Evolutionary conservation across 768 basidiomycete species (phyloP).

Genomic region (Porphyrellus cyaneotinctus): DNA sequence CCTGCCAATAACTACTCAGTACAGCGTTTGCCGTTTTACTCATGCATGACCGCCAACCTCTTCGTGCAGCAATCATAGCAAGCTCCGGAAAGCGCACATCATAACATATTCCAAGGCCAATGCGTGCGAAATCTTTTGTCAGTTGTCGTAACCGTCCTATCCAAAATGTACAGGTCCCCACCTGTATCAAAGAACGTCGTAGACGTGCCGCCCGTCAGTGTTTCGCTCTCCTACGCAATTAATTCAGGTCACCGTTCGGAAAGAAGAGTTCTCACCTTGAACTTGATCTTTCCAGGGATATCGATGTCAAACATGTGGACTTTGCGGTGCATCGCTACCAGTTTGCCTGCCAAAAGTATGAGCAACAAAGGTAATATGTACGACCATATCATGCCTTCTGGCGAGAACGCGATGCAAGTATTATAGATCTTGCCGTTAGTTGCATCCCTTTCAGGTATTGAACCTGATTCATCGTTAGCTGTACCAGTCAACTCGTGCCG

Average conservation of each 20-base stretch:
- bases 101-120: constrained; percentile 96
- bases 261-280: constrained; percentile 55
- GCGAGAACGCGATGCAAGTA: constrained; percentile 88
- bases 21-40: background rate
- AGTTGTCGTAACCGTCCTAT: background rate
- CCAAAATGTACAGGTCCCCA: constrained; percentile 26
- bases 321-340: constrained; percentile 88
- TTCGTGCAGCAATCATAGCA: constrained; percentile 83
- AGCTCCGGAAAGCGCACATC: constrained; percentile 94
- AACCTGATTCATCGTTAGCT: constrained; percentile 49
- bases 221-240: constrained; percentile 74
- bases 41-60: constrained; percentile 46
- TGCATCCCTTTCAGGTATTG: constrained; percentile 82
- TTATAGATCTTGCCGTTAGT: constrained; percentile 76
- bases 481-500: background rate
- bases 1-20: constrained; percentile 42
- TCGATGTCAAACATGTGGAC: constrained; percentile 98
- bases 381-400: constrained; percentile 46
- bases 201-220: constrained; percentile 69
- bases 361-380: background rate
- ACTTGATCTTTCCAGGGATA: constrained; percentile 86
- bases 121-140: constrained; percentile 82
- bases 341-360: constrained; percentile 52
- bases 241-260: background rate
- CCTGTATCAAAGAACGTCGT: constrained; percentile 87